phyloP scores from a whole-genome alignment of 176 grass and related monocot genomes.

The Musa itinerans region DNA sequence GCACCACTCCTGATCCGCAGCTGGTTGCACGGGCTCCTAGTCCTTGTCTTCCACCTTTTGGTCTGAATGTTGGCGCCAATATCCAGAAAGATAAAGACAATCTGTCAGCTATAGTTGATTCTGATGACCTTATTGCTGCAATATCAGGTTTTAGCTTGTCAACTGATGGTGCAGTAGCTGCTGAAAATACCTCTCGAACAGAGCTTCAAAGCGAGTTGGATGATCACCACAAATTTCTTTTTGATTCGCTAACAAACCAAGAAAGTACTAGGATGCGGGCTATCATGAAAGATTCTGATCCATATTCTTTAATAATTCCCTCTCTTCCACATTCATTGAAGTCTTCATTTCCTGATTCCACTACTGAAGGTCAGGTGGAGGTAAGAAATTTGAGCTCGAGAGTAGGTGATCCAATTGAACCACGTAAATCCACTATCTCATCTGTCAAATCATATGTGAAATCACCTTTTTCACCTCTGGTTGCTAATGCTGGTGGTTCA shows the following conservation, averaged over 20 bases:
- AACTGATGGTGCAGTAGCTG: constrained; percentile 27
- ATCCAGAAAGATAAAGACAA: constrained; percentile 43
- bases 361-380: constrained; percentile 29
- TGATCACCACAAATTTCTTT: constrained; percentile 45
- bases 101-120: constrained; percentile 37
- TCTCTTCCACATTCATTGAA: constrained; percentile 33
- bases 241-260: constrained; percentile 31
- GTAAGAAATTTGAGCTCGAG: constrained; percentile 37
- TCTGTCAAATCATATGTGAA: constrained; percentile 51
- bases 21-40: constrained; percentile 63
- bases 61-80: constrained; percentile 39
- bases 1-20: constrained; percentile 59
- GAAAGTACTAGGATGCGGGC: constrained; percentile 18
- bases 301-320: constrained; percentile 43
- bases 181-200: constrained; percentile 25
- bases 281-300: constrained; percentile 37
- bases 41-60: constrained; percentile 69
- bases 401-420: constrained; percentile 32
- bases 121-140: constrained; percentile 78
- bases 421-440: constrained; percentile 28
- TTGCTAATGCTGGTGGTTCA: constrained; percentile 54
- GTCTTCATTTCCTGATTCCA: constrained; percentile 46
- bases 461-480: constrained; percentile 40
- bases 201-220: constrained; percentile 44
- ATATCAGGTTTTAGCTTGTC: constrained; percentile 72